A percentile compares a stretch with the other conserved stretches of the same genome.
phyloP scores from a whole-genome alignment of 108 stramenopile species.

The Cyclostephanos tholiformis region DNA sequence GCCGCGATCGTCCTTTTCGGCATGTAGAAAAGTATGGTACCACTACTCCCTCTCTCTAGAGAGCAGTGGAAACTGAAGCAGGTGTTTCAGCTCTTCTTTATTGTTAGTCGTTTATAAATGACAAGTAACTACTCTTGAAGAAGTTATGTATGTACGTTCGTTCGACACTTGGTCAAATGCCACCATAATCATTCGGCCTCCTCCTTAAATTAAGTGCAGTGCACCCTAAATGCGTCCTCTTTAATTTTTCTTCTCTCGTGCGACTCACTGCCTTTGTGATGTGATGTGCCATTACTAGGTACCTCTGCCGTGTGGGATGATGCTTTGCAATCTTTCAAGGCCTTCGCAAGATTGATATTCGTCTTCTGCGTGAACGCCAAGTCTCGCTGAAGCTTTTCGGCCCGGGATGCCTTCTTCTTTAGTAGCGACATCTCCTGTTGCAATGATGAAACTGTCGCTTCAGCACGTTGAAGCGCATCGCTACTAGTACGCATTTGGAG shows the following conservation, averaged over 20 bases:
- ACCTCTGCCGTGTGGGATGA: constrained; percentile 4
- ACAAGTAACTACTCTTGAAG: not conserved
- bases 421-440: constrained; percentile 2
- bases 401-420: not conserved
- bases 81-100: too few relatives aligned
- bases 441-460: constrained; percentile 9
- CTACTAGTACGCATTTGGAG: constrained; percentile 1
- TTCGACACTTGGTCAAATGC: too few relatives aligned
- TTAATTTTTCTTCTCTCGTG: constrained; percentile 22
- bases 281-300: not conserved
- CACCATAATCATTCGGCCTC: too few relatives aligned
- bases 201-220: not conserved
- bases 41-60: not conserved
- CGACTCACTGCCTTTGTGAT: not conserved
- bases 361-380: constrained; percentile 4
- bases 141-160: too few relatives aligned
- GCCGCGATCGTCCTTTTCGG: too few relatives aligned
- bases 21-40: too few relatives aligned
- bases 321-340: constrained; percentile 12
- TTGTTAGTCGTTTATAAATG: not conserved
- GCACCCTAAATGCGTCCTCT: constrained; percentile 28
- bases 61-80: too few relatives aligned
- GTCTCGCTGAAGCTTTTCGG: constrained; percentile 19
- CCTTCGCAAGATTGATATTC: constrained; percentile 6
- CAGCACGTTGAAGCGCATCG: constrained; percentile 17